These are phyloP conservation scores for Colletotrichum eremochloae DNA, from an alignment of 2,329 filamentous ascomycete species.

Conservation along the genomic window DNA sequence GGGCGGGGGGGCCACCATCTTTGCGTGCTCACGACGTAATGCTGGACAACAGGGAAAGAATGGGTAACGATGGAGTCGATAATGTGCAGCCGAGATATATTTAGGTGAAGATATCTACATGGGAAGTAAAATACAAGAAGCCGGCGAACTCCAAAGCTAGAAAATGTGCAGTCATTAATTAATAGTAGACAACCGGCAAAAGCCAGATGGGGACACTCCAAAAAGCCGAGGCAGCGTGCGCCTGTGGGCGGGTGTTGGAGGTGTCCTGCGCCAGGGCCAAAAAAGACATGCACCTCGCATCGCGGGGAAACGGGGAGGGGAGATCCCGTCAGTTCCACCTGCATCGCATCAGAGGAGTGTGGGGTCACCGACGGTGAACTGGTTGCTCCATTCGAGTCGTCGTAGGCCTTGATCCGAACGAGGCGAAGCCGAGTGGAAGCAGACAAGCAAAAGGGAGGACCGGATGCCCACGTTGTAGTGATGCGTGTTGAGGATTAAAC, in stretches of 20 bases:
- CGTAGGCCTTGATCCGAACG: not conserved
- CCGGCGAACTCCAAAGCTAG: not conserved
- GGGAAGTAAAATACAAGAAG: not conserved
- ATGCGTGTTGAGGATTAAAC: not conserved
- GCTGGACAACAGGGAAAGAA: not conserved
- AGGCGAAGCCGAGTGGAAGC: not conserved
- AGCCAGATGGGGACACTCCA: constrained; percentile 32
- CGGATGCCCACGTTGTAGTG: not conserved
- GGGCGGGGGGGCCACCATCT: constrained; percentile 56
- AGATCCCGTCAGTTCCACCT: constrained; percentile 4
- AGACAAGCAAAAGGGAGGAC: not conserved
- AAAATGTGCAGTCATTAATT: not conserved
- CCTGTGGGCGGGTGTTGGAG: constrained; percentile 11
- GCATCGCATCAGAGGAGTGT: constrained; percentile 12
- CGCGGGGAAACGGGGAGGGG: constrained; percentile 16
- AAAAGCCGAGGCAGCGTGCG: constrained; percentile 39
- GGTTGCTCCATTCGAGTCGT: constrained; percentile 19
- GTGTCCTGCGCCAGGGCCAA: not conserved
- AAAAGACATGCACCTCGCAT: constrained; percentile 9
- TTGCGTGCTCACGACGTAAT: constrained; percentile 12
- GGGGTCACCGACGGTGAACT: constrained; percentile 34
- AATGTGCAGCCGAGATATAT: not conserved
- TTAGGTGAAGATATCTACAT: not conserved
- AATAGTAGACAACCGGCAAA: constrained; percentile 7
- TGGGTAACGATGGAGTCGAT: not conserved